A percentile compares a stretch with the other conserved stretches of the same genome.
Conservation (phyloP, 164 flowering plant species). For the Chimonanthus praecox region DNA sequence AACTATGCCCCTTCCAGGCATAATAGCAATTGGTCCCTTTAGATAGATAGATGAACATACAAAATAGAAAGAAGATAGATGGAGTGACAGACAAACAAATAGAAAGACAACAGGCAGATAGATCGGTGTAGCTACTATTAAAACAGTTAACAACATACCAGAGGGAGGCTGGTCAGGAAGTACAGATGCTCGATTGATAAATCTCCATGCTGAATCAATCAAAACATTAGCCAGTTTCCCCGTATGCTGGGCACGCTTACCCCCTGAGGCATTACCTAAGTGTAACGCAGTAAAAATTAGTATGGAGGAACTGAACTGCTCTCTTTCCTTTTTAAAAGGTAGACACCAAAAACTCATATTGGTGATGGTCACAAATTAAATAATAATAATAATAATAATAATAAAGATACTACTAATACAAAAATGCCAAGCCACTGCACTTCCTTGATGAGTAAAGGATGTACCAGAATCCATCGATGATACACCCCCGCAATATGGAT, state of each 20-base stretch:
- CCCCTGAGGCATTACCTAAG: conserved; percentile 97
- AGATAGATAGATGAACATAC: too few species aligned
- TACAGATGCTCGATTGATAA: conserved; percentile 48
- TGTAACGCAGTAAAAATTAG: conserved; percentile 5
- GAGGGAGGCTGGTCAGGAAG: conserved; percentile 72
- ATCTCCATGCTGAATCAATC: conserved; percentile 60
- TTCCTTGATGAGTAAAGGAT: background rate
- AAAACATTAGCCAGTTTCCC: conserved; percentile 49
- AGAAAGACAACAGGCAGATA: background rate
- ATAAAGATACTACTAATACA: background rate
- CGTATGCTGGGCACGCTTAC: conserved; percentile 65
- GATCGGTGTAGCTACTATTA: background rate
- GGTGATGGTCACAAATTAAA: background rate
- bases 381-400: background rate
- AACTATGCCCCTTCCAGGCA: too few species aligned
- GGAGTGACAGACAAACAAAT: background rate
- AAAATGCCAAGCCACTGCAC: background rate
- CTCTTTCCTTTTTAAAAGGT: too few species aligned
- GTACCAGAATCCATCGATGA: conserved; percentile 76
- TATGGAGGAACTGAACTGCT: background rate
- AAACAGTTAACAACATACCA: conserved; percentile 33
- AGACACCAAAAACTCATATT: too few species aligned
- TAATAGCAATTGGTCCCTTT: too few species aligned
- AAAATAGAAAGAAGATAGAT: too few species aligned
- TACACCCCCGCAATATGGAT: conserved; percentile 63